Conservation (phyloP, 805 yeast genomes). For the Sugiyamaella valdiviana region DNA sequence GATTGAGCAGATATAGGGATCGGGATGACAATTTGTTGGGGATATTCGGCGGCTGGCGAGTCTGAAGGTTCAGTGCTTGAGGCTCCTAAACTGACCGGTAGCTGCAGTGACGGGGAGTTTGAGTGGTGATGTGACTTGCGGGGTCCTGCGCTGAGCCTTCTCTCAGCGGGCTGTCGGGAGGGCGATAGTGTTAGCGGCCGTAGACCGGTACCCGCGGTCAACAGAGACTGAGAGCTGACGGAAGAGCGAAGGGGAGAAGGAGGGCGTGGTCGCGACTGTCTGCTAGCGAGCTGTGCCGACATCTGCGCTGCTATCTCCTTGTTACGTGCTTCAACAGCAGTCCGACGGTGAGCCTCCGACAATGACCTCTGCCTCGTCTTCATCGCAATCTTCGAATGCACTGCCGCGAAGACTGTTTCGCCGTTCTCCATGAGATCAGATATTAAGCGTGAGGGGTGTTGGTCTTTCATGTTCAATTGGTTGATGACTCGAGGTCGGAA, state of each 20-base stretch:
- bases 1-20: background rate
- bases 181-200: slow-evolving; percentile 23
- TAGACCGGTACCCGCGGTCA: slow-evolving; percentile 14
- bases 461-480: slow-evolving; percentile 25
- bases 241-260: background rate
- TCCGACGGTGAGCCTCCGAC: slow-evolving; percentile 21
- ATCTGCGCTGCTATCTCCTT: slow-evolving; percentile 16
- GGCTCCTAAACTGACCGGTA: background rate
- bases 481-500: slow-evolving; percentile 30
- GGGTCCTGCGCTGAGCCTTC: background rate
- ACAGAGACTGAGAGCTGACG: slow-evolving; percentile 4
- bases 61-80: background rate
- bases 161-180: slow-evolving; percentile 4
- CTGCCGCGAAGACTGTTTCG: slow-evolving; percentile 20
- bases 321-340: slow-evolving; percentile 22
- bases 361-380: slow-evolving; percentile 17
- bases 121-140: background rate
- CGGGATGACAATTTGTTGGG: background rate
- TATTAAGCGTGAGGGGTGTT: slow-evolving; percentile 26
- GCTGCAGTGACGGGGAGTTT: background rate
- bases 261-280: background rate
- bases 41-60: background rate
- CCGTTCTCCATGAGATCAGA: slow-evolving; percentile 22
- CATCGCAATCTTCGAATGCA: slow-evolving; percentile 13
- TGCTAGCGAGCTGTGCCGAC: background rate